Percentiles rank a stretch among this genome's conserved stretches.
Conservation (phyloP, 1,139 yeast species). For the Pichia sp. region DNA sequence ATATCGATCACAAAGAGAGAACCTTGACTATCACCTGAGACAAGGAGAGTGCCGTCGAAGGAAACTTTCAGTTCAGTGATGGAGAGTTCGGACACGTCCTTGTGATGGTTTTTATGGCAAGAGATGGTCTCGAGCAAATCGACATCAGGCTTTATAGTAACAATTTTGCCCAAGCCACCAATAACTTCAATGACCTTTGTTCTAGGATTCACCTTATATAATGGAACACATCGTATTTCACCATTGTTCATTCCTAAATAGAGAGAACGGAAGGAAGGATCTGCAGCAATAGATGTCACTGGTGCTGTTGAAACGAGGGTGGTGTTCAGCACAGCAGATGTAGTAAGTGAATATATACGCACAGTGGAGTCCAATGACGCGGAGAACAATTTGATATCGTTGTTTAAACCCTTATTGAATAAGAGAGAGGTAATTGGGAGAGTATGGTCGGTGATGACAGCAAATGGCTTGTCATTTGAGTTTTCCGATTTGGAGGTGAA, state of each 20-base stretch:
- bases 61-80: slow-evolving; percentile 55
- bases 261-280: slow-evolving; percentile 72
- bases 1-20: slow-evolving; percentile 64
- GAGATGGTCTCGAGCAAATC: slow-evolving; percentile 48
- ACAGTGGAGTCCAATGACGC: slow-evolving; percentile 73
- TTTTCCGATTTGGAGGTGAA: slow-evolving; percentile 19
- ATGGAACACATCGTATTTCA: slow-evolving; percentile 45
- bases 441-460: slow-evolving; percentile 66
- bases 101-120: slow-evolving; percentile 36
- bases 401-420: slow-evolving; percentile 43
- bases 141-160: slow-evolving; percentile 45
- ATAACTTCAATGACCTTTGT: slow-evolving; percentile 41
- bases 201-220: slow-evolving; percentile 33
- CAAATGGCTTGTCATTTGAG: slow-evolving; percentile 33
- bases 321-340: slow-evolving; percentile 37
- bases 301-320: slow-evolving; percentile 64
- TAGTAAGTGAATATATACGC: slow-evolving; percentile 49
- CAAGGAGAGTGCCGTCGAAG: slow-evolving; percentile 66
- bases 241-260: slow-evolving; percentile 71
- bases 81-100: slow-evolving; percentile 14
- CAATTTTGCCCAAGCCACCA: slow-evolving; percentile 49
- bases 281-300: slow-evolving; percentile 56
- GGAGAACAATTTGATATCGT: slow-evolving; percentile 63
- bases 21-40: slow-evolving; percentile 73
- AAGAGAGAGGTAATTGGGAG: slow-evolving; percentile 61